These are phyloP conservation scores for Huntiella abstrusa DNA, from an alignment of 2,329 filamentous ascomycete species.

Conservation along the genomic window DNA sequence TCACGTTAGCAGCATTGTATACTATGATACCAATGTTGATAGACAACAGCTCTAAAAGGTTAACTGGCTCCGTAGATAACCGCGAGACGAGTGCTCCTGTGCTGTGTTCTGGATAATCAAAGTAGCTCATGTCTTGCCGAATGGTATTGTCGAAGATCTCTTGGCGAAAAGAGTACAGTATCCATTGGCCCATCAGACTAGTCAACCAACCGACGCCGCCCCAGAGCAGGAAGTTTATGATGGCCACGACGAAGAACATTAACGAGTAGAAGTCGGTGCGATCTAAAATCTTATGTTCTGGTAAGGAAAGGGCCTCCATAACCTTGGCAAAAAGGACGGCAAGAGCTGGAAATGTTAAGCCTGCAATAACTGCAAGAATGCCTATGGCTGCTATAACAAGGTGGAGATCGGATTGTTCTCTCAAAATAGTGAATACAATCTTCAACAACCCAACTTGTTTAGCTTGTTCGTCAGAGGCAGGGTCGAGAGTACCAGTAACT, in stretches of 20 bases:
- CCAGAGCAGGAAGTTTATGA: conserved; percentile 27
- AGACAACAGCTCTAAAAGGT: conserved; percentile 30
- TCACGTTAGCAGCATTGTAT: conserved; percentile 26
- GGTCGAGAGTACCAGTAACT: not conserved
- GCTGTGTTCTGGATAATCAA: conserved; percentile 21
- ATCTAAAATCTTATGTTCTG: conserved; percentile 15
- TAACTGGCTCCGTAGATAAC: conserved; percentile 23
- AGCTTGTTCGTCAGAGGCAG: not conserved
- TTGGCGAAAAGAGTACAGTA: conserved; percentile 20
- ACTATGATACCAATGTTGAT: conserved; percentile 29
- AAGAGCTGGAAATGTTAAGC: conserved; percentile 24
- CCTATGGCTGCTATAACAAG: not conserved
- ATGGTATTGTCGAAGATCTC: conserved; percentile 32
- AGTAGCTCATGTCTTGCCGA: conserved; percentile 33
- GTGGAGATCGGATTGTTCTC: conserved; percentile 1
- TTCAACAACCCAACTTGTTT: not conserved
- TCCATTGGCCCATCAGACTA: conserved; percentile 20
- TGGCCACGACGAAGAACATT: conserved; percentile 37
- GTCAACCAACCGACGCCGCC: conserved; percentile 20
- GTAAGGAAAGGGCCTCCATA: conserved; percentile 21
- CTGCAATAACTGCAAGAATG: conserved; percentile 12
- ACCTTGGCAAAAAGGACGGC: conserved; percentile 24
- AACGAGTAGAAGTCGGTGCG: conserved; percentile 32
- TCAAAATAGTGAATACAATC: conserved; percentile 2
- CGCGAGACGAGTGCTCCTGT: conserved; percentile 23